Conservation (phyloP, 768 basidiomycete genomes). For the Tricholoma bakamatsutake region DNA sequence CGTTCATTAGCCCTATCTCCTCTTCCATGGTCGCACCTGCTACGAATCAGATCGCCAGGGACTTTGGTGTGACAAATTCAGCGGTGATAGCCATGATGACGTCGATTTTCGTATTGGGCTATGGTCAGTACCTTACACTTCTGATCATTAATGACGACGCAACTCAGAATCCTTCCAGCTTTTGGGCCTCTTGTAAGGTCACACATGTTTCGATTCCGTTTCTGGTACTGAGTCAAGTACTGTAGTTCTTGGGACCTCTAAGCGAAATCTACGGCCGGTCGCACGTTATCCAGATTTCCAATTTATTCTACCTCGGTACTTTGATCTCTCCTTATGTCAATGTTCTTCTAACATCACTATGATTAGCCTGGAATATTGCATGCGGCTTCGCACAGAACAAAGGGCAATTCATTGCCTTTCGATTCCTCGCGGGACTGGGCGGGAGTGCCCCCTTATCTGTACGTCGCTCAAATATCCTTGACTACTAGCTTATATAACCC, state of each 20-base stretch:
- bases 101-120: constrained; percentile 49
- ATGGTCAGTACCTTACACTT: constrained; percentile 33
- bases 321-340: not conserved
- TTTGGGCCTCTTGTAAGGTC: constrained; percentile 41
- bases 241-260: constrained; percentile 49
- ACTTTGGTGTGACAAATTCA: constrained; percentile 49
- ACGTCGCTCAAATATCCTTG: constrained; percentile 29
- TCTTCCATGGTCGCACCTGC: constrained; percentile 77
- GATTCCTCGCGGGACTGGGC: constrained; percentile 65
- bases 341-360: not conserved
- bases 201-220: not conserved
- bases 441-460: constrained; percentile 67
- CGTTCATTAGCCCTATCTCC: constrained; percentile 62
- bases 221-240: not conserved
- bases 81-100: constrained; percentile 51
- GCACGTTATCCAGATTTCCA: constrained; percentile 52
- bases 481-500: constrained; percentile 25
- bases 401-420: constrained; percentile 57
- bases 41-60: constrained; percentile 36
- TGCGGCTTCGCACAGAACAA: constrained; percentile 60
- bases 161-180: constrained; percentile 27
- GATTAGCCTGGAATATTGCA: constrained; percentile 53
- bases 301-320: constrained; percentile 62
- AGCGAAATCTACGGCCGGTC: constrained; percentile 70
- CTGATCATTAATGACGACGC: not conserved